phyloP scores from a whole-genome alignment of 108 stramenopile genomes.

The Aureococcus anophagefferens region DNA sequence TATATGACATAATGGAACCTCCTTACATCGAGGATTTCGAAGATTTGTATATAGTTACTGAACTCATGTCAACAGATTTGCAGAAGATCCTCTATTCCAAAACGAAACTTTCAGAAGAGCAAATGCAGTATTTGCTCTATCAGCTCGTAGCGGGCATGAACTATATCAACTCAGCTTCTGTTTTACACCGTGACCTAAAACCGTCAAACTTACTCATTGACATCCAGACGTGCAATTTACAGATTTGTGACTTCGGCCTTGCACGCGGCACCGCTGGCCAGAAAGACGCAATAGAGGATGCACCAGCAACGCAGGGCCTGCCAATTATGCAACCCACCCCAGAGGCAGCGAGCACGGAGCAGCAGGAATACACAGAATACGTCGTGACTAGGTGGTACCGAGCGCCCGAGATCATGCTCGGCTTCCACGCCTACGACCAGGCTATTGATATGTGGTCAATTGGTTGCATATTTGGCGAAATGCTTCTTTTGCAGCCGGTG shows the following conservation, averaged over 20 bases:
- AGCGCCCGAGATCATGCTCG: slow-evolving; percentile 89
- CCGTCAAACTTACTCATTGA: slow-evolving; percentile 60
- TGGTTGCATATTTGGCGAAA: slow-evolving; percentile 81
- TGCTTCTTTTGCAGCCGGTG: slow-evolving; percentile 37
- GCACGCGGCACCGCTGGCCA: slow-evolving; percentile 50
- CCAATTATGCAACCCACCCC: too few relatives aligned
- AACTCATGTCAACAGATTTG: slow-evolving; percentile 57
- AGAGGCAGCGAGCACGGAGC: background rate
- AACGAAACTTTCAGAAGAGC: slow-evolving; percentile 49
- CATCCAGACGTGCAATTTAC: slow-evolving; percentile 2
- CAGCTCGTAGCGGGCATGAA: slow-evolving; percentile 44
- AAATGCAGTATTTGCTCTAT: slow-evolving; percentile 54
- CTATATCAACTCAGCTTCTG: slow-evolving; percentile 46
- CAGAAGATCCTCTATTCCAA: slow-evolving; percentile 55
- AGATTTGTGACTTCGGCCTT: slow-evolving; percentile 77
- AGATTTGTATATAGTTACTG: slow-evolving; percentile 52
- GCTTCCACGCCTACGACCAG: slow-evolving; percentile 71
- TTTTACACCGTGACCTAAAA: slow-evolving; percentile 83
- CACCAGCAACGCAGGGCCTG: slow-evolving; percentile 37
- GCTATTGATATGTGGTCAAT: slow-evolving; percentile 90
- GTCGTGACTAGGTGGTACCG: slow-evolving; percentile 97
- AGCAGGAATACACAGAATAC: slow-evolving; percentile 64
- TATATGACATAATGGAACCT: slow-evolving; percentile 35
- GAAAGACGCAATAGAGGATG: background rate
- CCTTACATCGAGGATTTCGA: slow-evolving; percentile 48